Evolutionary conservation across 2,329 filamentous ascomycete genomes (phyloP).

Genomic region (Fusarium sp.): DNA sequence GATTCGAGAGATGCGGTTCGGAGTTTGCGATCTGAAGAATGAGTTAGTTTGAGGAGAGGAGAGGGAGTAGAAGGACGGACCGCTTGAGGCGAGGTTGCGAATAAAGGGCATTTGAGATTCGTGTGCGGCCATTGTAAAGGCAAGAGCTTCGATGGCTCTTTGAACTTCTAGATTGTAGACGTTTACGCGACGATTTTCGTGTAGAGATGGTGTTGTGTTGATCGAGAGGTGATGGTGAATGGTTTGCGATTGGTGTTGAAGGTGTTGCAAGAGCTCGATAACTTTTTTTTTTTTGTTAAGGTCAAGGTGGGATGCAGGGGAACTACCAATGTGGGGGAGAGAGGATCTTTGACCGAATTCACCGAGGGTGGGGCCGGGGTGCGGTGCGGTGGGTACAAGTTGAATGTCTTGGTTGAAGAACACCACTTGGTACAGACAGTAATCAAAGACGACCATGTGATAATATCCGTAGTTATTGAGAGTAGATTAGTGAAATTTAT

Average conservation of each 20-base stretch:
- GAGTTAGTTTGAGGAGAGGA: too few species aligned
- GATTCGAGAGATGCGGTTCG: constrained; percentile 83
- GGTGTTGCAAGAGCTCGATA: constrained; percentile 34
- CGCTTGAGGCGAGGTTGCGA: constrained; percentile 85
- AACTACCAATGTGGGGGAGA: constrained; percentile 33
- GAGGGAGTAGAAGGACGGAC: too few species aligned
- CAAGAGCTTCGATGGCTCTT: constrained; percentile 31
- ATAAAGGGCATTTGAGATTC: constrained; percentile 77
- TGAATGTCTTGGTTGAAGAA: not conserved
- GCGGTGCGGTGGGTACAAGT: not conserved
- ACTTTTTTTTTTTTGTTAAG: constrained; percentile 40
- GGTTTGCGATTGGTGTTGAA: constrained; percentile 7
- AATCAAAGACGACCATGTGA: too few species aligned
- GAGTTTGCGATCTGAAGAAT: constrained; percentile 75
- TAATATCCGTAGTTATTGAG: too few species aligned
- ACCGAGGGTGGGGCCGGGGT: constrained; percentile 4
- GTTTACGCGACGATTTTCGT: not conserved
- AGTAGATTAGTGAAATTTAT: too few species aligned
- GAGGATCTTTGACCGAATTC: constrained; percentile 34
- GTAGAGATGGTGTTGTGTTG: not conserved
- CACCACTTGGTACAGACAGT: not conserved
- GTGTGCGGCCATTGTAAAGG: constrained; percentile 41
- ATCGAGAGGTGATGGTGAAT: constrained; percentile 8
- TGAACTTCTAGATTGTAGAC: not conserved
- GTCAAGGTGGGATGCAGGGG: constrained; percentile 37